Conservation (phyloP, 2,329 filamentous ascomycete genomes). For the Diaporthe sp. region DNA sequence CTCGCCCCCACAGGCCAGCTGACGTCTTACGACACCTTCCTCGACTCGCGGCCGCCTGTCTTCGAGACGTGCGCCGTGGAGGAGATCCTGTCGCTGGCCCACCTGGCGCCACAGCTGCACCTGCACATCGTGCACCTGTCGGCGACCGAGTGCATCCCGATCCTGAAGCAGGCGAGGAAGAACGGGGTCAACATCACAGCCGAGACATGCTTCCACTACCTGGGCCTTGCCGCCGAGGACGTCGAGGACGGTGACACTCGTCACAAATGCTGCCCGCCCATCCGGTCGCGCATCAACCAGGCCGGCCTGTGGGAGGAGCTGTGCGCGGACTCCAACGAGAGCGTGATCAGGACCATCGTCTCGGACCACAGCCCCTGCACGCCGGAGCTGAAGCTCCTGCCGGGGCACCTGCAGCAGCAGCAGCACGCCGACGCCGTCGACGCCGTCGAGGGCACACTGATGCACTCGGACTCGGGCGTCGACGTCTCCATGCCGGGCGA, state of each 20-base stretch:
- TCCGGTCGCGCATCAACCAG: conserved; percentile 83
- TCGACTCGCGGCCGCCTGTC: conserved; percentile 86
- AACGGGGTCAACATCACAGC: conserved; percentile 87
- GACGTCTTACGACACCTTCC: conserved; percentile 87
- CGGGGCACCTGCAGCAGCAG: conserved; percentile 67
- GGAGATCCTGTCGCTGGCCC: conserved; percentile 84
- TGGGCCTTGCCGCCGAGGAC: conserved; percentile 84
- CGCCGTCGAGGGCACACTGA: conserved; percentile 46
- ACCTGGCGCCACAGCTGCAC: conserved; percentile 82
- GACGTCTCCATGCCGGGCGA: conserved; percentile 54
- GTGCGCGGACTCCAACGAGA: conserved; percentile 64
- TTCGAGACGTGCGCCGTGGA: conserved; percentile 94
- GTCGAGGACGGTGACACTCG: conserved; percentile 87
- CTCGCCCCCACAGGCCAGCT: conserved; percentile 77
- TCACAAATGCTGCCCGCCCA: conserved; percentile 96
- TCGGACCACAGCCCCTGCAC: conserved; percentile 98
- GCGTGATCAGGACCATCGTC: conserved; percentile 90
- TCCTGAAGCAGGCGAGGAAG: conserved; percentile 78
- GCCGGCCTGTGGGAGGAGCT: conserved; percentile 90
- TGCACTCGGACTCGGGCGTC: conserved; percentile 64
- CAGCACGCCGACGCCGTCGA: conserved; percentile 36
- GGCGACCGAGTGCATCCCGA: conserved; percentile 86
- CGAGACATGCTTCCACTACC: conserved; percentile 96
- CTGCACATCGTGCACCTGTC: conserved; percentile 95
- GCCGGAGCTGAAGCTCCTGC: conserved; percentile 90